Conservation (phyloP, 1,284 basidiomycete genomes). For the Thelephora terrestris region DNA sequence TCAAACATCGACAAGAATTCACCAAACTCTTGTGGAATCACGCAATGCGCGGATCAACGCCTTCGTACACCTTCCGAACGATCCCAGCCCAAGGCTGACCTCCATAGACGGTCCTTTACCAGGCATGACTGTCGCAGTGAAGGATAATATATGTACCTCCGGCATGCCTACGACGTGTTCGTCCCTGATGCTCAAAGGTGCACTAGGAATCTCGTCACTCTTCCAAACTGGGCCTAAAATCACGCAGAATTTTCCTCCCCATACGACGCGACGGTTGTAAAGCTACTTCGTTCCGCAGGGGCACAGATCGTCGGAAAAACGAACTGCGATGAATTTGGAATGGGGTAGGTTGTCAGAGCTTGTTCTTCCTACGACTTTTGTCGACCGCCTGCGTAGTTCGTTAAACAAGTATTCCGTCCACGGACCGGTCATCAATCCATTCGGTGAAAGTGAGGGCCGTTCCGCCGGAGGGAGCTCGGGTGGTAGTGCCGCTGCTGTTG, state of each 20-base stretch:
- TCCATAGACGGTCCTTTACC: conserved; percentile 22
- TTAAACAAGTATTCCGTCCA: conserved; percentile 61
- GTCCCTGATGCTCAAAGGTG: conserved; percentile 64
- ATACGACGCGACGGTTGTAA: conserved; percentile 83
- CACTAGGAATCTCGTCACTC: background rate
- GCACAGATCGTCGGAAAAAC: conserved; percentile 80
- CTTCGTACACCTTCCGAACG: conserved; percentile 27
- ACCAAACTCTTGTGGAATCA: conserved; percentile 4
- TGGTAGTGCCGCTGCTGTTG: conserved; percentile 77
- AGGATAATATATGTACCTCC: conserved; percentile 78
- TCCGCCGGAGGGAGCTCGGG: conserved; percentile 81
- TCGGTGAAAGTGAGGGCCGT: conserved; percentile 34
- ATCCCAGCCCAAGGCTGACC: conserved; percentile 6
- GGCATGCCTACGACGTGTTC: conserved; percentile 71
- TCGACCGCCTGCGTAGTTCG: conserved; percentile 37
- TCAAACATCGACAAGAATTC: background rate
- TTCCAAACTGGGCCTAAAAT: background rate
- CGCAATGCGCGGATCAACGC: conserved; percentile 40
- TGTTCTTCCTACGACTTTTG: conserved; percentile 10
- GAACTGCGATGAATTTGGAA: conserved; percentile 97
- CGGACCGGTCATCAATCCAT: conserved; percentile 76
- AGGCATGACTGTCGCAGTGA: conserved; percentile 54
- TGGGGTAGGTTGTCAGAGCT: conserved; percentile 64
- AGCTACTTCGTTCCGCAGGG: conserved; percentile 51
- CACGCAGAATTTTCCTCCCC: conserved; percentile 66